Conservation (phyloP, 2,329 filamentous ascomycete species). For the Talaromyces amestolkiae region DNA sequence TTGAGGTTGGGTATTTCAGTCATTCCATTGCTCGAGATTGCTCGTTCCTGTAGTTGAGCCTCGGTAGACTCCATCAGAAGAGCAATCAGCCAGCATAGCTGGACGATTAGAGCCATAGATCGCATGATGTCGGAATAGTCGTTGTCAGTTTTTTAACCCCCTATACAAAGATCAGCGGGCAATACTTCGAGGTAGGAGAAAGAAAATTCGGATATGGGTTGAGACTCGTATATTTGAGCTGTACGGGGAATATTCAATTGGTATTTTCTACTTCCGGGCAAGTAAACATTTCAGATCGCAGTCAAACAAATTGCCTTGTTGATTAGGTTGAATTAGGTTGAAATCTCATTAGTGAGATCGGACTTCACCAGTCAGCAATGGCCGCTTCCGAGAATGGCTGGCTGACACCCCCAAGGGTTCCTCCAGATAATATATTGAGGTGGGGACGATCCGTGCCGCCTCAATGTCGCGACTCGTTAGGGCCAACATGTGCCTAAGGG, state of each 20-base stretch:
- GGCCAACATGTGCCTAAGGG: neutral
- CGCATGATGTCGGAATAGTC: neutral
- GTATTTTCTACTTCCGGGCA: neutral
- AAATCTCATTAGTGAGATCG: neutral
- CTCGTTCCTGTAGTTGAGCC: neutral
- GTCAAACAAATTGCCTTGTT: neutral
- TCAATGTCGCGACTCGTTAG: neutral
- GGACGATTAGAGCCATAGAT: neutral
- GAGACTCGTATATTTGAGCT: neutral
- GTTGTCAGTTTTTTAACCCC: neutral
- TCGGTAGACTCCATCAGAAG: neutral
- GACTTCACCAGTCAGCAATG: neutral
- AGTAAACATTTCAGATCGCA: neutral
- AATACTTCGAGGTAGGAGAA: neutral
- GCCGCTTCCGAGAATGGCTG: neutral
- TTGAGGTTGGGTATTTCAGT: slow-evolving; percentile 7
- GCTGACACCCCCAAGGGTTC: neutral
- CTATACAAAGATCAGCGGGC: neutral
- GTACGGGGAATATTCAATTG: neutral
- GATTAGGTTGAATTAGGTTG: neutral
- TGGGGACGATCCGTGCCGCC: neutral
- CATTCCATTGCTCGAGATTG: neutral
- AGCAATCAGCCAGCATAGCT: neutral
- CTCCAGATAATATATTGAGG: neutral
- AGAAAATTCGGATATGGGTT: neutral